Base-by-base conservation (phyloP, 2,329 filamentous ascomycete species). In the Elsinoe australis region DNA sequence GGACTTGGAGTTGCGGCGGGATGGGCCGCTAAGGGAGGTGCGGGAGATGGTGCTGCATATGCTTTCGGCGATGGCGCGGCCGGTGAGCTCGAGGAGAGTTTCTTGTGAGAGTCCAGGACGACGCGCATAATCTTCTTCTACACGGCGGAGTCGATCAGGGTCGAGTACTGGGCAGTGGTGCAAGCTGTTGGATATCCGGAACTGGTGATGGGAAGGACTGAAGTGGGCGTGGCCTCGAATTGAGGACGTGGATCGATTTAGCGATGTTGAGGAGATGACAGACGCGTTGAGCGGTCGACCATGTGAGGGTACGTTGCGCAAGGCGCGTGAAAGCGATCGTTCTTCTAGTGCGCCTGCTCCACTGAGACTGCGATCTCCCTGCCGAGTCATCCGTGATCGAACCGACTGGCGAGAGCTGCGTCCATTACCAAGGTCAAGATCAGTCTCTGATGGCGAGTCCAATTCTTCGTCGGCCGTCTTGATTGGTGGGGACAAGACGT, bases 41-140 rank as follows among this genome's bases (percentile, higher is more conserved):
- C 53, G 39, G 18, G 58, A 53, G 8, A 59, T 58, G 29, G 59
- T 52, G 17, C 49, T 55, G 24, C 94, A 72, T 0, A 87, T 82
- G 21, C 89, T 83, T 66, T 95, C 84, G 3, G 89, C 88, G 52
- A 96, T 86, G 34, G 87, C 86, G 19, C 90, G 80, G 14, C 86
- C 90, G 1, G 89, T 85, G 61, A 90, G 95, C 61, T 96, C 92
- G 0, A 87, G 82, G 71, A 96, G 87, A 64, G 95, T 82, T 47
- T 92, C 87, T 61, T 94, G 87, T 0, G 83, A 85, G 38, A 96
- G 73, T 4, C 88, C 88, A 50, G 94, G 79, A 55, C 95, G 88
- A 33, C 86, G 83, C 51, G 88, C 83, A 0, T 89, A 88, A 49
- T 94, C 85, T 59, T 92, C 89, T 66, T 96, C 92, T 1, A 96